phyloP scores from a whole-genome alignment of 192 early-diverging fungal genomes.

The Phlyctochytrium planicorne region DNA sequence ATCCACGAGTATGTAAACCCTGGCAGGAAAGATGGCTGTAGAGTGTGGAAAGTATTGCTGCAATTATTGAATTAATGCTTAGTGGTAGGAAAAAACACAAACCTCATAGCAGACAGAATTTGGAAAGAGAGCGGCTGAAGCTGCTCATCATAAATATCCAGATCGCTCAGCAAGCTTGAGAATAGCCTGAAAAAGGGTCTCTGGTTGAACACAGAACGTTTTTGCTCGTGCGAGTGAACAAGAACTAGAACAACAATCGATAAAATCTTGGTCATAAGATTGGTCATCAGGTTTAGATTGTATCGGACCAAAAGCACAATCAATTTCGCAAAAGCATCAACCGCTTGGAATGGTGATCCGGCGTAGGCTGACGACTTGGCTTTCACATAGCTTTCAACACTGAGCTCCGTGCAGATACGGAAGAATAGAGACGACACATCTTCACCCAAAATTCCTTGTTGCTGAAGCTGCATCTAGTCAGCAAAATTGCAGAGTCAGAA shows the following conservation, averaged over 20 bases:
- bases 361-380: constrained; percentile 35
- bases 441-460: constrained; percentile 74
- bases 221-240: constrained; percentile 82
- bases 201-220: constrained; percentile 81
- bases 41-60: constrained; percentile 75
- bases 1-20: constrained; percentile 95
- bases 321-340: constrained; percentile 91
- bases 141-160: constrained; percentile 62
- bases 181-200: constrained; percentile 88
- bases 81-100: constrained; percentile 12
- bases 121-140: constrained; percentile 71
- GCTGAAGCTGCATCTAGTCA: constrained; percentile 63
- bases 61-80: neutral
- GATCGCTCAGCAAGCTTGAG: constrained; percentile 78
- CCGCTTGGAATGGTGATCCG: constrained; percentile 67
- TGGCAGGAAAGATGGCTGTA: constrained; percentile 84
- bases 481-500: neutral
- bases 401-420: constrained; percentile 82
- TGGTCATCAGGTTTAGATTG: constrained; percentile 52
- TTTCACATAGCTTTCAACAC: constrained; percentile 72
- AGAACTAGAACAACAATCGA: constrained; percentile 82
- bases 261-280: constrained; percentile 77
- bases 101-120: constrained; percentile 69
- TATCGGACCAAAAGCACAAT: constrained; percentile 80
- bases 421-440: constrained; percentile 85